A percentile compares a stretch with the other conserved stretches of the same genome.
These are phyloP conservation scores for Corylus avellana DNA, from an alignment of 306 rosid species.

Conservation along the genomic window DNA sequence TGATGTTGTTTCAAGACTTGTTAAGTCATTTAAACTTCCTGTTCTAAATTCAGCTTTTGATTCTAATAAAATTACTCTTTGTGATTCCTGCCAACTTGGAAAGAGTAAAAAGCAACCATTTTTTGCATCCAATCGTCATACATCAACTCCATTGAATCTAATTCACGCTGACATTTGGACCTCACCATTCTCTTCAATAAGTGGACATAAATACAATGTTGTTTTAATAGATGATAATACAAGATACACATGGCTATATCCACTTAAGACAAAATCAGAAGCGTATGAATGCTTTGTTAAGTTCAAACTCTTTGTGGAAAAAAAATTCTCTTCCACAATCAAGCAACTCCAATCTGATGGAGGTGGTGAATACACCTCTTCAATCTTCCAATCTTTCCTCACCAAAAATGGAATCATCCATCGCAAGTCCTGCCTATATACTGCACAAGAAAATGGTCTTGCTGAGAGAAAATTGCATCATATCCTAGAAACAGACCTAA, in stretches of 20 bases:
- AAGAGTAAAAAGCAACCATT: no score
- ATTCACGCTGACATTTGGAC: neutral
- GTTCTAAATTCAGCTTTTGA: no score
- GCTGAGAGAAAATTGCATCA: neutral
- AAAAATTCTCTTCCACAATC: neutral
- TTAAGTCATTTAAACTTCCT: no score
- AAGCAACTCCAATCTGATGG: neutral
- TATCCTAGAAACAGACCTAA: neutral
- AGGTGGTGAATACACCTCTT: neutral
- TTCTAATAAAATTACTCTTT: no score
- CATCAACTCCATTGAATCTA: no score
- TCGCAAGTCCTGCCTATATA: no score
- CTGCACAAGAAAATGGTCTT: neutral
- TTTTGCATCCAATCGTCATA: no score
- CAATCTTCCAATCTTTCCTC: no score
- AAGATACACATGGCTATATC: neutral
- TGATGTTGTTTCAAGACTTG: no score
- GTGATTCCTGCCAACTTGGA: no score
- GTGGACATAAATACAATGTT: neutral
- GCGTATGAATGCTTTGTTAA: neutral
- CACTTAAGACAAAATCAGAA: neutral
- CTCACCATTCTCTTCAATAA: neutral
- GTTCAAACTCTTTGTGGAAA: neutral
- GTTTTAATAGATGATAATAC: neutral
- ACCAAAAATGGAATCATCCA: no score